A percentile compares a stretch with the other conserved stretches of the same genome.
Evolutionary conservation across 345 rosid species (phyloP).

Genomic region (Psidium guajava): DNA sequence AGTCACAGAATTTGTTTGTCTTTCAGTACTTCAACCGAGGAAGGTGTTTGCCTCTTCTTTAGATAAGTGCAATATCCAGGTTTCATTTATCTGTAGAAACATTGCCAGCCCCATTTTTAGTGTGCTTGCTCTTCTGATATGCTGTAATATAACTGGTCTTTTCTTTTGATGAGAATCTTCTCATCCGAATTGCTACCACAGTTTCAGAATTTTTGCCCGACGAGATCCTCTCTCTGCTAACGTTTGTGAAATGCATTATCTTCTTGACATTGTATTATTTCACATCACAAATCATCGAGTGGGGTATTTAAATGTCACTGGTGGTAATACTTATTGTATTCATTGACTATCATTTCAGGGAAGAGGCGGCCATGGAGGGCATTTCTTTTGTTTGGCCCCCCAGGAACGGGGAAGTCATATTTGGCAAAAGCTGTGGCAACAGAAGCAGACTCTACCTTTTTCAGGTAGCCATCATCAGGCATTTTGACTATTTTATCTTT

Average conservation of each 20-base stretch:
- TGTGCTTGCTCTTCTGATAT: neutral
- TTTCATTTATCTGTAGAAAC: neutral
- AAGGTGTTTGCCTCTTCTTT: neutral
- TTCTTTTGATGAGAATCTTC: neutral
- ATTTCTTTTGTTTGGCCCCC: constrained; percentile 82
- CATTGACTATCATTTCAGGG: constrained; percentile 26
- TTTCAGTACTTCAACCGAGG: neutral
- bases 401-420: constrained; percentile 93
- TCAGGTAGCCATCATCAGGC: constrained; percentile 29
- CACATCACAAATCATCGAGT: neutral
- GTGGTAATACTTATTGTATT: neutral
- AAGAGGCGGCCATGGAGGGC: constrained; percentile 95
- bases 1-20: neutral
- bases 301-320: neutral
- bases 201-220: neutral
- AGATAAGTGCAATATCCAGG: neutral
- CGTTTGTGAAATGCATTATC: neutral
- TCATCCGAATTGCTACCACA: neutral
- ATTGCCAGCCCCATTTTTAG: neutral
- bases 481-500: neutral
- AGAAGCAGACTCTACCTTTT: constrained; percentile 90
- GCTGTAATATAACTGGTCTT: neutral
- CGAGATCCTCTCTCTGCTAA: neutral
- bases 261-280: neutral
- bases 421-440: constrained; percentile 96